These are phyloP conservation scores for Oropetium thomaeum DNA, from an alignment of 176 grass and related monocot genomes.

Conservation along the genomic window DNA sequence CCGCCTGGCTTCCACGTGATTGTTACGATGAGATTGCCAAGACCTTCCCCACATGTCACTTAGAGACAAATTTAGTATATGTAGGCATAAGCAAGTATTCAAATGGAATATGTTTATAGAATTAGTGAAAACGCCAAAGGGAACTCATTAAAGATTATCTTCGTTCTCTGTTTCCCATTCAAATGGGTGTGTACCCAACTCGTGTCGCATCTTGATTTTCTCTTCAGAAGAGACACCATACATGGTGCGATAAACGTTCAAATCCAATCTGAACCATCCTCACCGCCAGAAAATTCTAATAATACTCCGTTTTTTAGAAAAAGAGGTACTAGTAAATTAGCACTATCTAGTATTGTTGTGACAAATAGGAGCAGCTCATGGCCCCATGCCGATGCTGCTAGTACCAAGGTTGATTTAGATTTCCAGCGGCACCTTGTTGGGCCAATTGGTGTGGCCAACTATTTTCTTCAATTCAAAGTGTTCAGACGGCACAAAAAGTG, in stretches of 20 bases:
- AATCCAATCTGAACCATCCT: background rate
- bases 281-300: background rate
- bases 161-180: background rate
- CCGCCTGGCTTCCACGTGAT: conserved; percentile 9
- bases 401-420: background rate
- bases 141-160: conserved; percentile 30
- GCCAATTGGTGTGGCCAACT: background rate
- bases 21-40: conserved; percentile 20
- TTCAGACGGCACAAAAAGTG: background rate
- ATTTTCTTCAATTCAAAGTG: background rate
- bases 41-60: conserved; percentile 22
- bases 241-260: background rate
- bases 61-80: conserved; percentile 30
- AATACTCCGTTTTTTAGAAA: too few relatives aligned
- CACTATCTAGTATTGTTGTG: too few relatives aligned
- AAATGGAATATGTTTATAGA: conserved; percentile 31
- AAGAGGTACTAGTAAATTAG: too few relatives aligned
- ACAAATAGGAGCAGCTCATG: background rate
- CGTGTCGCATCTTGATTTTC: background rate
- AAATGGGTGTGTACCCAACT: background rate
- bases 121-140: background rate
- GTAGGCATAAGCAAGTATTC: conserved; percentile 31
- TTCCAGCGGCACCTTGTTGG: background rate
- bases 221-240: background rate
- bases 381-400: too few relatives aligned